Percentiles rank a stretch among this genome's conserved stretches.
These are phyloP conservation scores for Hyphodiscus hymeniophilus DNA, from an alignment of 495 filamentous ascomycete genomes.

Conservation along the genomic window DNA sequence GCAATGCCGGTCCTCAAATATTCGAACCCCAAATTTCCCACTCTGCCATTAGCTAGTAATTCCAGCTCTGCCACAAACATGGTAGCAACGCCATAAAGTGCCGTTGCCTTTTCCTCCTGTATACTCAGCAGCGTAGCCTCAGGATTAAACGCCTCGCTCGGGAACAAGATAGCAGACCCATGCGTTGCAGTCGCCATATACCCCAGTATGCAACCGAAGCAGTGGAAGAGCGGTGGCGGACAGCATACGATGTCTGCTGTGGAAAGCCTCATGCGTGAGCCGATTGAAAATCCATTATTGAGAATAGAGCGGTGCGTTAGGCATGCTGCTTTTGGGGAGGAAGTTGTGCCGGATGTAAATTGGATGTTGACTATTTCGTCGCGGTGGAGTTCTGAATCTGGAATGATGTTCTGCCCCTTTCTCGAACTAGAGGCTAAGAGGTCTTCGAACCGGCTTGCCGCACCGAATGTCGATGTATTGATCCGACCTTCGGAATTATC, in stretches of 20 bases:
- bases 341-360: slow-evolving; percentile 92
- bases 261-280: slow-evolving; percentile 72
- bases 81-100: slow-evolving; percentile 87
- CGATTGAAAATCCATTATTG: slow-evolving; percentile 82
- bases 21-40: slow-evolving; percentile 48
- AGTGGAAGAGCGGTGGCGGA: slow-evolving; percentile 86
- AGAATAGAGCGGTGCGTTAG: slow-evolving; percentile 77
- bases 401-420: slow-evolving; percentile 19
- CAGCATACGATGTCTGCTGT: slow-evolving; percentile 69
- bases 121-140: slow-evolving; percentile 58
- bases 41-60: slow-evolving; percentile 48
- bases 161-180: slow-evolving; percentile 77
- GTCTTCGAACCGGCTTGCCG: slow-evolving; percentile 11
- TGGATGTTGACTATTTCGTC: slow-evolving; percentile 89
- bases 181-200: slow-evolving; percentile 93
- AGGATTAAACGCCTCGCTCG: slow-evolving; percentile 81
- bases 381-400: slow-evolving; percentile 44
- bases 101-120: slow-evolving; percentile 69
- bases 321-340: slow-evolving; percentile 84
- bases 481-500: slow-evolving; percentile 69
- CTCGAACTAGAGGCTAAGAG: slow-evolving; percentile 3
- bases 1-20: slow-evolving; percentile 81
- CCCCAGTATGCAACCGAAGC: slow-evolving; percentile 85
- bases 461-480: slow-evolving; percentile 28
- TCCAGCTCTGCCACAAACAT: slow-evolving; percentile 92